phyloP scores from a whole-genome alignment of 148 eudicot species.

The Rhododendron ferrugineum region DNA sequence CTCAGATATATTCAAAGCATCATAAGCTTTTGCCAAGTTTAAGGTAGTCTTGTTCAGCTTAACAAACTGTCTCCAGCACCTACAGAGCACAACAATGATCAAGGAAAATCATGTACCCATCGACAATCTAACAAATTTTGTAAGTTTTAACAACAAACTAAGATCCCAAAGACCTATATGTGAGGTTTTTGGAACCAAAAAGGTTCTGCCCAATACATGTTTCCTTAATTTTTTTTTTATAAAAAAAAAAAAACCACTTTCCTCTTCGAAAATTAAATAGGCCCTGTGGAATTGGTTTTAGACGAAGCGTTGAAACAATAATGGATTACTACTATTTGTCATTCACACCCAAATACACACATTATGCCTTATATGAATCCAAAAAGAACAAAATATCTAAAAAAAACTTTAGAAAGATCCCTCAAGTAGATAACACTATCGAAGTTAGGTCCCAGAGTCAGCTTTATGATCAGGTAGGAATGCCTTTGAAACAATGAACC shows the following conservation, averaged over 20 bases:
- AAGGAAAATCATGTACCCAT: not conserved
- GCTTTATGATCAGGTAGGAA: not conserved
- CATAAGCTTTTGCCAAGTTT: conserved; percentile 46
- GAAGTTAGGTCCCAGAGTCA: not conserved
- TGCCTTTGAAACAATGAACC: not conserved
- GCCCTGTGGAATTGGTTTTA: not conserved
- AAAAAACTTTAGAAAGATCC: not conserved
- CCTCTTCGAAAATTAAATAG: not conserved
- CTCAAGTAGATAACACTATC: not conserved
- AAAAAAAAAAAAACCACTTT: not conserved
- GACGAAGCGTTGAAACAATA: not conserved
- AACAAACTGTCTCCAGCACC: conserved; percentile 77
- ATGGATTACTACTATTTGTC: not conserved
- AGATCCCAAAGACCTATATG: not conserved
- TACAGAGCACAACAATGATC: conserved; percentile 14
- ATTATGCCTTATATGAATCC: not conserved
- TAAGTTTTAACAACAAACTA: not conserved
- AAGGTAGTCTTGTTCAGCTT: conserved; percentile 59
- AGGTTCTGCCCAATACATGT: too few species aligned
- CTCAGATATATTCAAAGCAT: conserved; percentile 51
- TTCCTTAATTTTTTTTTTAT: not conserved
- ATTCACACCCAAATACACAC: not conserved
- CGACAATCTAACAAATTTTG: not conserved
- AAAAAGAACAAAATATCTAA: not conserved
- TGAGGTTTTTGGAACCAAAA: not conserved